Base-by-base conservation (phyloP, 305 asterid species). In the Fraxinus xanthoxyloides region DNA sequence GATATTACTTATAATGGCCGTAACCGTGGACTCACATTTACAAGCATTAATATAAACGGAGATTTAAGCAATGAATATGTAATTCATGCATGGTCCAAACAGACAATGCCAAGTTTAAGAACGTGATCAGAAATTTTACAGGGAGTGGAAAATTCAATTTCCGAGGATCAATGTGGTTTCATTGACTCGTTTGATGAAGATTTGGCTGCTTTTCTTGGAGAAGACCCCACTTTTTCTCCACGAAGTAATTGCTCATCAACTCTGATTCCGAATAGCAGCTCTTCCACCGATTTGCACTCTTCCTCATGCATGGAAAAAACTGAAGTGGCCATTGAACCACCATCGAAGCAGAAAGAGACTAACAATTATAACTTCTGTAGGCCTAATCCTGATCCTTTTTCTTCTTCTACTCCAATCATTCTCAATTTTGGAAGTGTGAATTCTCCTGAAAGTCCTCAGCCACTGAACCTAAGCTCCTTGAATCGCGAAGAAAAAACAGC, bases 131-230 rank as follows among this genome's bases (percentile, higher is more conserved):
- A 15, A 15, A 15, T 43, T 12, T 43, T 43, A 6, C 84, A 90
- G 93, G 92, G 72, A 75, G 32, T 87, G 90, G 89, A 85, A 54
- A 87, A 85, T 76, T 74, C 85, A 46, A 75, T 76, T 36, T 75
- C 81, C 35, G 75, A 69, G 85, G 87, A 86, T 77, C 77, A 86
- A 12, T 79, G 56, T 73, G 86, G 82, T 17, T 76, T 87, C 56
- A 63, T 77, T 80, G 91, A 89, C 51, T 69, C 81, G 9, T 84
- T 86, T 38, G 89, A 84, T 19, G 90, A 89, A 51, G 90, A 86
- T 2, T 56, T 83, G n/a, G 80, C 82, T 5, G 84, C 86, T 40
- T 10, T 76, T 15, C 56, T 82, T 34, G 86, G 82, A 76, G 88
- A 87, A 10, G 82, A 87, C 28, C 81, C 40, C 3, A 77, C 34